Evolutionary conservation across 2,329 filamentous ascomycete genomes (phyloP).

Genomic region (Colletotrichum navitas): DNA sequence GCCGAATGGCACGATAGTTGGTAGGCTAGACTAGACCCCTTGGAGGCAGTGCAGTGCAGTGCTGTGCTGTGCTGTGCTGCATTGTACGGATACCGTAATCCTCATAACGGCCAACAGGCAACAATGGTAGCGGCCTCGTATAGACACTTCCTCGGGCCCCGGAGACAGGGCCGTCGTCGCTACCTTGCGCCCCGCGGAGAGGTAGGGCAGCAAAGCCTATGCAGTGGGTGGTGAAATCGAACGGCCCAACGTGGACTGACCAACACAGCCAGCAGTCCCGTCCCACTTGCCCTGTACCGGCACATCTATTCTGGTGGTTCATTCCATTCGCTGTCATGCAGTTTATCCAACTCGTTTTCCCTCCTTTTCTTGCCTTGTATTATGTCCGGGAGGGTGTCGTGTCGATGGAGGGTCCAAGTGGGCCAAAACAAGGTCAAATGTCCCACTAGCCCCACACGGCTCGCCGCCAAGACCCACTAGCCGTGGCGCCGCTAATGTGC

Average conservation of each 20-base stretch:
- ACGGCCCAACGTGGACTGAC: neutral
- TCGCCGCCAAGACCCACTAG: conserved; percentile 5
- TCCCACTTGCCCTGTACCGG: neutral
- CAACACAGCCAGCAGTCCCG: neutral
- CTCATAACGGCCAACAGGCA: neutral
- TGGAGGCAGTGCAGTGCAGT: conserved; percentile 26
- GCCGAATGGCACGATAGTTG: neutral
- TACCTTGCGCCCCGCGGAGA: neutral
- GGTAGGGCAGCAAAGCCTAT: neutral
- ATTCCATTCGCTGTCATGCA: neutral
- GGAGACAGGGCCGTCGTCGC: neutral
- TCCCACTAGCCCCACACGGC: neutral
- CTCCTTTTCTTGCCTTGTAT: neutral
- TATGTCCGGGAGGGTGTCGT: neutral
- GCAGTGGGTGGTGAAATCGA: neutral
- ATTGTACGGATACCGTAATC: neutral
- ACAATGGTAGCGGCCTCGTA: conserved; percentile 11
- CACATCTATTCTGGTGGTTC: neutral
- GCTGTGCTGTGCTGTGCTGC: neutral
- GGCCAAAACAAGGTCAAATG: neutral
- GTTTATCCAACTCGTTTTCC: neutral
- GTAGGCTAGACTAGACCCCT: conserved; percentile 12
- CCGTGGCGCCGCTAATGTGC: conserved; percentile 10
- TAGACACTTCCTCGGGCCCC: conserved; percentile 20
- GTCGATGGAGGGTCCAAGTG: conserved; percentile 9